Percentiles rank a stretch among this genome's conserved stretches.
Conservation (phyloP, 2,329 filamentous ascomycete species). For the Aschersonia sp. region DNA sequence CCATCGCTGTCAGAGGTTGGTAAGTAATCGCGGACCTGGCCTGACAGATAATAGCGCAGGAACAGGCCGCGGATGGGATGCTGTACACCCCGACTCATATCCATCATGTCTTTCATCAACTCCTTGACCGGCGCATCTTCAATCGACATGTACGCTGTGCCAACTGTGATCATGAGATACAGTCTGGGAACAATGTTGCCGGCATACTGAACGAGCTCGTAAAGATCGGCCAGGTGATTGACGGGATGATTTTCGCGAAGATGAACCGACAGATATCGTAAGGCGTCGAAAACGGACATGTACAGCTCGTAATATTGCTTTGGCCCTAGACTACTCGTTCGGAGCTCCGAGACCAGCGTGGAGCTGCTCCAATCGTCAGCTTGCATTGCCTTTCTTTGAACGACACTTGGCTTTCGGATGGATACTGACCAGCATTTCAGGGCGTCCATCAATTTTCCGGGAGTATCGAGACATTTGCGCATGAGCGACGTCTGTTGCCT, state of each 20-base stretch:
- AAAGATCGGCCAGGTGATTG: conserved; percentile 94
- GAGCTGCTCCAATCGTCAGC: conserved; percentile 45
- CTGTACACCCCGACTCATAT: conserved; percentile 97
- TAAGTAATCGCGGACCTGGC: conserved; percentile 81
- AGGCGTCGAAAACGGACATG: conserved; percentile 96
- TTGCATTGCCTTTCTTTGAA: not conserved
- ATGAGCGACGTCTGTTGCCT: conserved; percentile 94
- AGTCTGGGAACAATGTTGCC: conserved; percentile 93
- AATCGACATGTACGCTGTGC: conserved; percentile 97
- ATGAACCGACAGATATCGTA: conserved; percentile 91
- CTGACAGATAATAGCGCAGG: conserved; percentile 87
- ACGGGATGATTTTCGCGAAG: conserved; percentile 94
- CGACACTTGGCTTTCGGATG: not conserved
- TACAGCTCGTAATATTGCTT: conserved; percentile 99
- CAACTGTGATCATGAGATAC: conserved; percentile 98
- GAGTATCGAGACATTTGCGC: conserved; percentile 94
- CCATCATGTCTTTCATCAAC: conserved; percentile 99
- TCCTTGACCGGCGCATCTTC: conserved; percentile 97
- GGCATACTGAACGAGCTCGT: conserved; percentile 95
- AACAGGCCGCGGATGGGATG: conserved; percentile 93
- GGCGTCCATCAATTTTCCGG: conserved; percentile 98
- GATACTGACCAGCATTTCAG: conserved; percentile 88
- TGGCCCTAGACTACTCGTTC: conserved; percentile 90
- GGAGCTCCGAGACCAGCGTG: conserved; percentile 93
- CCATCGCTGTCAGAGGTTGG: conserved; percentile 74